Evolutionary conservation across 1,284 basidiomycete species (phyloP).

Genomic region (Leccinum subfulvum): DNA sequence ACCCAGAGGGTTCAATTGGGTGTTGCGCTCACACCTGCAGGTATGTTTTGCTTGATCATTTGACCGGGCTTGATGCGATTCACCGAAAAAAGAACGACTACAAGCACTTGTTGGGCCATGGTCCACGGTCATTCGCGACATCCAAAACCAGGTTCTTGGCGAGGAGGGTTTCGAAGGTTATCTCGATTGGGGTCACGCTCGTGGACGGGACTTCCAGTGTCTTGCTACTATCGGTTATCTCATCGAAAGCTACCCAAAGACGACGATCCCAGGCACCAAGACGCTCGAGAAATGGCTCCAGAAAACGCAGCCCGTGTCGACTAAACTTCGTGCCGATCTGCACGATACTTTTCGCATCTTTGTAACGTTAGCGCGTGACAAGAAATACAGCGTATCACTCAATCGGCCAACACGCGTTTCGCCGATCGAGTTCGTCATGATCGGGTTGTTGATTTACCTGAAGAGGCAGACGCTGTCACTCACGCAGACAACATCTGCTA

Average conservation of each 20-base stretch:
- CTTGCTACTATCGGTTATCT: slow-evolving; percentile 44
- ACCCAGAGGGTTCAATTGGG: slow-evolving; percentile 42
- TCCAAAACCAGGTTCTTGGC: slow-evolving; percentile 38
- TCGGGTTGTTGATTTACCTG: slow-evolving; percentile 42
- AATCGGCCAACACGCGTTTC: slow-evolving; percentile 42
- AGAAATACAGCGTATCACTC: slow-evolving; percentile 38
- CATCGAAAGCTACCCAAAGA: slow-evolving; percentile 37
- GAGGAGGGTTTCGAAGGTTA: slow-evolving; percentile 44
- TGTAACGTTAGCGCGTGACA: slow-evolving; percentile 38
- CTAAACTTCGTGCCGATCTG: slow-evolving; percentile 33
- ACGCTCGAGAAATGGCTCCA: slow-evolving; percentile 45
- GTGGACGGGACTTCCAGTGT: slow-evolving; percentile 50
- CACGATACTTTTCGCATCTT: slow-evolving; percentile 44
- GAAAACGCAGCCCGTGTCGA: slow-evolving; percentile 27
- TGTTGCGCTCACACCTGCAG: slow-evolving; percentile 43
- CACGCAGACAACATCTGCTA: slow-evolving; percentile 41
- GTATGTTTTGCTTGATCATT: slow-evolving; percentile 27
- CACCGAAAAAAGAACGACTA: slow-evolving; percentile 39
- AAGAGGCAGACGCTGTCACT: slow-evolving; percentile 38
- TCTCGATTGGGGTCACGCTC: slow-evolving; percentile 45
- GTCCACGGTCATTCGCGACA: slow-evolving; percentile 41
- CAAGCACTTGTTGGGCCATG: slow-evolving; percentile 47
- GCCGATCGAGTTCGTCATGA: slow-evolving; percentile 49
- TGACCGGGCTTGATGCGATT: slow-evolving; percentile 1
- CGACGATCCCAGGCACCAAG: slow-evolving; percentile 31